Base-by-base conservation (phyloP, 352 stramenopile species). In the Globisporangium radiosum region DNA sequence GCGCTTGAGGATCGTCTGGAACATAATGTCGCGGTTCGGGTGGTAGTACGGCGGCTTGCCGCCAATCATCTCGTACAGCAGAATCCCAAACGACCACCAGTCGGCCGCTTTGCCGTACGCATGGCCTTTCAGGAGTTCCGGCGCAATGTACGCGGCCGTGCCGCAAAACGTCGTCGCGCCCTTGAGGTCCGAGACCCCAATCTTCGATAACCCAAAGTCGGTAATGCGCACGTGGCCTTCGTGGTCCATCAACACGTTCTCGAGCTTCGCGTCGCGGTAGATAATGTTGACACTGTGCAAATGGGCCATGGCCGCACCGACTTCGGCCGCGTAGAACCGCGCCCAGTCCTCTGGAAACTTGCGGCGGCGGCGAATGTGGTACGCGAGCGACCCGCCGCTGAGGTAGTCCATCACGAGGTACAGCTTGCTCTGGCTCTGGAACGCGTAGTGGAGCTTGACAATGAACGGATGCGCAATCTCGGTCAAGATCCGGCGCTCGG, bases 21-120 rank as follows among this genome's bases (percentile, higher is more conserved):
- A 95, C 87, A 96, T 96, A 60, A 94, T 95, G 62, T 95, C 85
- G 54, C 85, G 83, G 73, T 96, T 96, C 65, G 84, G 85, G 62
- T 95, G 85, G 68, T 96, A 96, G 65, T 95, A 95, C 57, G 87
- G 87, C 15, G 86, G 86, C 64, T 94, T 93, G 57, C 92, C 92
- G 37, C 87, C 95, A 53, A 98, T 95, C 92, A 98, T 97, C 64
- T 98, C 92, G 73, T 97, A 98, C n/a, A 98, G 68, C 58, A 98
- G 52, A 43, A 94, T 96, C 53, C 94, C 94, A 59, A 98, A 97
- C 3, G 83, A 95, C 94, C 94, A 98, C 92, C 90, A 98, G 65
- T 98, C 94, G 8, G 96, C 93, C 50, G 88, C 85, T 63, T 92
- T 89, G 53, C 89, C 88, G 67, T 98, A 98, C 55, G 76, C 58